These are phyloP conservation scores for Aspergillus ruber DNA, from an alignment of 2,329 filamentous ascomycete genomes.

Conservation along the genomic window DNA sequence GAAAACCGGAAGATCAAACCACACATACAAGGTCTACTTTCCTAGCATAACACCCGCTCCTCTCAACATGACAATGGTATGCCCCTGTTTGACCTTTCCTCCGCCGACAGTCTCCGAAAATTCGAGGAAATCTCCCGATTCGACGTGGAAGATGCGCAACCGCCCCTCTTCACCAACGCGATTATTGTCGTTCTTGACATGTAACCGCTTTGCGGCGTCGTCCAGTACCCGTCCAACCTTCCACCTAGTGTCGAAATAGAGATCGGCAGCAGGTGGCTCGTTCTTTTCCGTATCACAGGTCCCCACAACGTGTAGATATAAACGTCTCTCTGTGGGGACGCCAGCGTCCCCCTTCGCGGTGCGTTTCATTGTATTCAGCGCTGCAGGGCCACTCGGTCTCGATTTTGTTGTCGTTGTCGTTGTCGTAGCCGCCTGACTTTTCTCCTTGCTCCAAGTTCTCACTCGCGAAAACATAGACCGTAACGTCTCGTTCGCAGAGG, in stretches of 20 bases:
- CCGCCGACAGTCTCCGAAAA: conserved; percentile 80
- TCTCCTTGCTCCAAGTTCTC: conserved; percentile 71
- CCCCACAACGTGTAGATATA: conserved; percentile 87
- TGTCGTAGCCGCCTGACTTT: conserved; percentile 59
- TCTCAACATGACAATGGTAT: conserved; percentile 81
- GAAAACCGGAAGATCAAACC: too few species aligned
- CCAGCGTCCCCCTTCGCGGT: conserved; percentile 85
- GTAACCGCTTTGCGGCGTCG: conserved; percentile 37
- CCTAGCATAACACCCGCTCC: conserved; percentile 73
- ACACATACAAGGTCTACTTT: conserved; percentile 35
- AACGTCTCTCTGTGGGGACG: conserved; percentile 70
- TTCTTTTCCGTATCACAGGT: conserved; percentile 77
- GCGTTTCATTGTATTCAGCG: conserved; percentile 73
- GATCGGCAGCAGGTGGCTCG: conserved; percentile 74
- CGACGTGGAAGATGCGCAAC: conserved; percentile 85
- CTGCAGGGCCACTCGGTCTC: conserved; percentile 47
- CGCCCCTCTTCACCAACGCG: conserved; percentile 56
- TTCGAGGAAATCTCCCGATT: conserved; percentile 77
- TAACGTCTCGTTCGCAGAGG: conserved; percentile 55
- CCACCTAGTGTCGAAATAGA: conserved; percentile 79
- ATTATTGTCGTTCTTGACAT: conserved; percentile 43
- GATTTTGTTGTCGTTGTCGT: conserved; percentile 56
- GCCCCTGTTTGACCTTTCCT: conserved; percentile 63
- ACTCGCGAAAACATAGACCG: conserved; percentile 69
- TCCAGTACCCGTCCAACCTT: conserved; percentile 65